These are phyloP conservation scores for Adansonia gregorii DNA, from an alignment of 441 rosid species.

Conservation along the genomic window DNA sequence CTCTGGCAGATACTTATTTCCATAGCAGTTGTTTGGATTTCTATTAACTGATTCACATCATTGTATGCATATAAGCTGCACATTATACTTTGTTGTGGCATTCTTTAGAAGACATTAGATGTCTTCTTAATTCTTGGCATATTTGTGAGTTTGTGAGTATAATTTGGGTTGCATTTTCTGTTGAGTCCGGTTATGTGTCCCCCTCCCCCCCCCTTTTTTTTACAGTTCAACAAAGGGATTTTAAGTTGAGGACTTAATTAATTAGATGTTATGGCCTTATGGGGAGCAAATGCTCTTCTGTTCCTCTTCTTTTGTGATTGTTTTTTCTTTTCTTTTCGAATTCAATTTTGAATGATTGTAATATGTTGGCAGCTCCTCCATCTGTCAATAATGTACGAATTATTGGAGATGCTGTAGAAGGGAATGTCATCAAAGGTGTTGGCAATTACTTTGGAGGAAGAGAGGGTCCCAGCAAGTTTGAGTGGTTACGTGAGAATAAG, in stretches of 20 bases:
- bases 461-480: slow-evolving; percentile 99
- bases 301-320: not conserved
- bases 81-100: not conserved
- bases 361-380: slow-evolving; percentile 82
- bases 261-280: slow-evolving; percentile 3
- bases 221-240: not conserved
- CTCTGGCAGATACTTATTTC: not conserved
- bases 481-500: slow-evolving; percentile 82
- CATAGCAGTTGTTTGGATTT: not conserved
- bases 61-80: slow-evolving; percentile 2
- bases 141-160: not conserved
- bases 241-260: not conserved
- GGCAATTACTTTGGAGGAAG: slow-evolving; percentile 97
- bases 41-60: not conserved
- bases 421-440: slow-evolving; percentile 71
- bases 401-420: slow-evolving; percentile 89
- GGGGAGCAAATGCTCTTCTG: slow-evolving; percentile 2
- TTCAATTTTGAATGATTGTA: slow-evolving; percentile 30
- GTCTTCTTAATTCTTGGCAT: slow-evolving; percentile 15
- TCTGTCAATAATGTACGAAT: slow-evolving; percentile 79
- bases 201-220: slow-evolving; percentile 1
- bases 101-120: not conserved
- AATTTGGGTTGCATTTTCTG: not conserved
- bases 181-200: not conserved
- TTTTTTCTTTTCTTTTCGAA: slow-evolving; percentile 10